Evolutionary conservation across 192 early-diverging fungal species (phyloP), one percentile per base, ranked within the genome.

Genomic region (Spizellomyces sp.): DNA sequence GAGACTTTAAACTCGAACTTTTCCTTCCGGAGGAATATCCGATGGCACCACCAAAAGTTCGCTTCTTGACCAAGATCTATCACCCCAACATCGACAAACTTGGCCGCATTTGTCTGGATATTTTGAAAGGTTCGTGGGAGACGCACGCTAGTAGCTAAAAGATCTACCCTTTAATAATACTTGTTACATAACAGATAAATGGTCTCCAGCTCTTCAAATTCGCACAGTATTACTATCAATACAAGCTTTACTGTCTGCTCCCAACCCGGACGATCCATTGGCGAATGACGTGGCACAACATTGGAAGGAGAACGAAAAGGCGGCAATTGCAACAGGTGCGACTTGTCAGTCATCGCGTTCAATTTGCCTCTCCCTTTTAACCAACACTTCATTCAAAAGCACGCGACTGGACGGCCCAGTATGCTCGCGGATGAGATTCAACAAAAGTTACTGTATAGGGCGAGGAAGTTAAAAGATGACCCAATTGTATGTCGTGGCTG

Each of bases 1-100:
- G 97, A 15, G 79, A 83, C 22, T 99, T 99, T 79, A 93, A 90
- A 72, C 88, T 99, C 58, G 97, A 99, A 76, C 86, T 99, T 62
- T 99, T 95, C 75, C 81, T 99, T 70, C 95, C 97, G 64, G 95
- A 96, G 67, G 95, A 96, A 27, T 99, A 99, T 74, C 97, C 97
- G 41, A 99, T 99, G 97, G 89, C 90, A 4, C 94, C 97, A 54
- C 97, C 97, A 48, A 99, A 96, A 86, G 97, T 99, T 47, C 93
- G 95, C 21, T 85, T 95, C 71, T 82, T 99, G 79, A 99, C 97
- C 58, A 94, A 94, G 80, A 99, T 99, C 77, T 99, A 99, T 82
- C 95, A 98, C 78, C 95, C 95, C 19, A 99, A 99, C 77, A 99
- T 99, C 77, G 97, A 99, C 81, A 98, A 95, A 83, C 88, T 98